Evolutionary conservation across 768 basidiomycete genomes (phyloP).

Genomic region (Rhodosporidiobolus sp.): DNA sequence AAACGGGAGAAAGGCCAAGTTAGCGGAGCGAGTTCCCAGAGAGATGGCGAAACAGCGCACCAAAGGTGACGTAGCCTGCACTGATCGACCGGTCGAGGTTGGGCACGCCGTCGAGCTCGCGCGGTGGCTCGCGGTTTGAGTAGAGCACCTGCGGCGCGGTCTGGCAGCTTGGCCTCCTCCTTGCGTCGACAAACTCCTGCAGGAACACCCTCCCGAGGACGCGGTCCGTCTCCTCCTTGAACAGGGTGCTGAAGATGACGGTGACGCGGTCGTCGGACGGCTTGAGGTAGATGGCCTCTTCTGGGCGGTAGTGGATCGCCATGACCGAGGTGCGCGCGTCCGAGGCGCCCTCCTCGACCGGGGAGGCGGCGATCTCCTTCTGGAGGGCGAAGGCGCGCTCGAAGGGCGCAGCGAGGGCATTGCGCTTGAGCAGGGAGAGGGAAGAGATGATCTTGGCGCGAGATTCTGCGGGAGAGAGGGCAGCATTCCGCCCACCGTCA

Average conservation of each 20-base stretch:
- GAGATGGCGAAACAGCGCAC: constrained; percentile 44
- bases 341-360: constrained; percentile 55
- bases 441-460: constrained; percentile 76
- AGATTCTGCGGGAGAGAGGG: constrained; percentile 58
- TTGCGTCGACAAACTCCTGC: constrained; percentile 99
- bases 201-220: constrained; percentile 98
- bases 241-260: constrained; percentile 93
- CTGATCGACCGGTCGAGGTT: constrained; percentile 75
- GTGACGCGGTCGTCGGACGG: constrained; percentile 93
- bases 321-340: constrained; percentile 74
- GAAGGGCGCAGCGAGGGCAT: constrained; percentile 91
- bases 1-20: not conserved
- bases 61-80: constrained; percentile 91
- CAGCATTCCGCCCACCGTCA: not conserved
- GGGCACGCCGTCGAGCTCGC: constrained; percentile 86
- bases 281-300: constrained; percentile 94
- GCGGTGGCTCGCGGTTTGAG: constrained; percentile 87
- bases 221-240: constrained; percentile 94
- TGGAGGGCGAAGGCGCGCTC: constrained; percentile 80
- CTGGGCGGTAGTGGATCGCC: constrained; percentile 81
- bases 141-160: constrained; percentile 96
- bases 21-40: too few species aligned
- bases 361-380: constrained; percentile 65
- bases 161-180: constrained; percentile 85
- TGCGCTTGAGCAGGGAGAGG: constrained; percentile 81